These are phyloP conservation scores for Chaetomidium leptoderma DNA, from an alignment of 495 filamentous ascomycete genomes.

Conservation along the genomic window DNA sequence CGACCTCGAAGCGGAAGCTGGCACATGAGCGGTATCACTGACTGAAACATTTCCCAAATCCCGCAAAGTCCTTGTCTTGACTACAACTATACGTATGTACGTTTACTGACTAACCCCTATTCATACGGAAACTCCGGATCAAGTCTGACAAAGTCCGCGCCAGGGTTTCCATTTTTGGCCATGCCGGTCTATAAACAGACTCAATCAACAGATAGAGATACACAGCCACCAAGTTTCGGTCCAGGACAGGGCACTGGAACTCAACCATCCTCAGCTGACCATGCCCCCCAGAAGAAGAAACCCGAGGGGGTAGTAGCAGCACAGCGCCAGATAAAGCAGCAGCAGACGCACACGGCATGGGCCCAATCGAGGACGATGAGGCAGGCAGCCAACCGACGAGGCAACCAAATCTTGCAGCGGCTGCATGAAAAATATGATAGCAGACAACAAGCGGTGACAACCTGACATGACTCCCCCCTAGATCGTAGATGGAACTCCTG, in stretches of 20 bases:
- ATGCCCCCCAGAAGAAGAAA: neutral
- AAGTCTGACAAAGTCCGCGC: neutral
- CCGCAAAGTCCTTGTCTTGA: neutral
- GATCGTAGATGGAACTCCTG: neutral
- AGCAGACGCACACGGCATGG: neutral
- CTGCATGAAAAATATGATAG: neutral
- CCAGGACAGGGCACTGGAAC: no score
- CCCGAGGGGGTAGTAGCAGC: neutral
- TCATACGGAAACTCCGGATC: neutral
- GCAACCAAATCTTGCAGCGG: neutral
- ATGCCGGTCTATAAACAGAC: no score
- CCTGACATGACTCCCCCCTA: neutral
- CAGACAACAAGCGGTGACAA: neutral
- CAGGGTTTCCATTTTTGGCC: no score
- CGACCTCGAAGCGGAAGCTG: slow-evolving; percentile 1
- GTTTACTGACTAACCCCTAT: neutral
- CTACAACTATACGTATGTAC: no score
- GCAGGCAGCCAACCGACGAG: slow-evolving; percentile 2
- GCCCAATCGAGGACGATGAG: neutral
- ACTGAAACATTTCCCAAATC: neutral
- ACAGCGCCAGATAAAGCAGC: slow-evolving; percentile 4
- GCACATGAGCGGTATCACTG: neutral
- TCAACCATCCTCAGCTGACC: no score
- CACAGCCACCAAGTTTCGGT: neutral
- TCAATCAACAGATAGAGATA: neutral